Base-by-base conservation (phyloP, 2,329 filamentous ascomycete species). In the Zymoseptoria tritici region DNA sequence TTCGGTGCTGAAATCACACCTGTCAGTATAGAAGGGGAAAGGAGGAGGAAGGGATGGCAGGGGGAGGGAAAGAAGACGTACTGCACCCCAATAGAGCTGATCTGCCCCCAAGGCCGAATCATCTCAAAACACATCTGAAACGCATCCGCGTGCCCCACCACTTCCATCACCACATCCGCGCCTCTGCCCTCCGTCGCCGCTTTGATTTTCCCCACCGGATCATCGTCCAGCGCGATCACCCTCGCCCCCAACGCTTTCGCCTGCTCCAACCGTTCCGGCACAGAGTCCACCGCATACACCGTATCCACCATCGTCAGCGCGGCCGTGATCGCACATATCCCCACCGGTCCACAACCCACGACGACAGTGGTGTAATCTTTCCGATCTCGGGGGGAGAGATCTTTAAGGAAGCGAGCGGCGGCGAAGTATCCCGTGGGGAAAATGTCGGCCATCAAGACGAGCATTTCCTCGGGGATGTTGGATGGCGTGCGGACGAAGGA, bases 361-460 rank as follows among this genome's bases (percentile, higher is more conserved):
- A 96, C 78, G 1, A 95, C 88, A 0, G 91, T 85, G 0, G 87
- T 89, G 61, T 85, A 83, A 53, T 90, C 83, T 19, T 79, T 75
- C 56, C 87, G 82, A 58, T 85, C 80, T 62, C 85, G 80, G 13
- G 70, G 68, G 13, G 76, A 79, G 49, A 87, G 79, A 69, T 86
- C 76, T 59, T 83, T 83, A 73, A 96, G 87, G 6, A 86, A 92
- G 69, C 91, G 94, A 59, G 82, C 81, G 4, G 89, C 89, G 6
- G 90, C 91, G 67, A 92, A 96, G 76, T 85, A 96, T 7, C 92
- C 89, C 0, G 79, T 82, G 29, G 91, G 91, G 74, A 94, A 96
- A 68, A 96, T 95, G 71, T 96, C 91, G 16, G 90, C 91, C 91
- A 96, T 96, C 24, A 96, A 81, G 6, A 95, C 85, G 54, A 95